A percentile compares a stretch with the other conserved stretches of the same genome.
These are phyloP conservation scores for Chaetomium strumarium DNA, from an alignment of 2,329 filamentous ascomycete species.

Conservation along the genomic window DNA sequence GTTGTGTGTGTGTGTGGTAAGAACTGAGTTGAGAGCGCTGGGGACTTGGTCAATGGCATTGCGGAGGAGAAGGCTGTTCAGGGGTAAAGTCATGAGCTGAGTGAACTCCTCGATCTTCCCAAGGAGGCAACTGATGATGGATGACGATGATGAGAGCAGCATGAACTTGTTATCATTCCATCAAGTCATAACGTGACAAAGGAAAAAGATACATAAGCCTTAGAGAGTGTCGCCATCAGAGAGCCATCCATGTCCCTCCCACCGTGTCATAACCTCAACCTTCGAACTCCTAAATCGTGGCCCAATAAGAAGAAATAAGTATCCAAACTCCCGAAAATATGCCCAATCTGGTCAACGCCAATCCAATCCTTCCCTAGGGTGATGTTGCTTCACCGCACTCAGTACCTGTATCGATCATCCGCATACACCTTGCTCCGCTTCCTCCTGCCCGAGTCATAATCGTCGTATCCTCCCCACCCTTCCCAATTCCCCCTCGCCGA, in stretches of 20 bases:
- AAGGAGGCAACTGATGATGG: too few species aligned
- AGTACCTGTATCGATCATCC: constrained; percentile 20
- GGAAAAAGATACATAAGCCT: constrained; percentile 4
- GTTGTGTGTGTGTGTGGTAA: too few species aligned
- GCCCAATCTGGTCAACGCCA: too few species aligned
- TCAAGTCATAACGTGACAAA: constrained; percentile 7
- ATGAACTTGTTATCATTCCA: neutral
- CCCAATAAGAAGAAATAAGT: neutral
- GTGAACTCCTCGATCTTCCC: too few species aligned
- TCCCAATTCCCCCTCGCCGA: constrained; percentile 16
- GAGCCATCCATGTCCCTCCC: neutral
- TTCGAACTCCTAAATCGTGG: too few species aligned
- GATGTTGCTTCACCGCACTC: neutral
- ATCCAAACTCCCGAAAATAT: neutral
- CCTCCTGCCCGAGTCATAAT: constrained; percentile 12
- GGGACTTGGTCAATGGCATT: too few species aligned
- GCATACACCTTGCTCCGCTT: constrained; percentile 24
- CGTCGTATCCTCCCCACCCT: constrained; percentile 17
- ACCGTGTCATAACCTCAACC: neutral
- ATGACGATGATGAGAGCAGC: neutral
- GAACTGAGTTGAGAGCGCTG: too few species aligned
- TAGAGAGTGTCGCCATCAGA: neutral
- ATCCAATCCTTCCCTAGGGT: neutral
- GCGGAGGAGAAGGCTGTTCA: too few species aligned
- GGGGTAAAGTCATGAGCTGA: too few species aligned